These are phyloP conservation scores for Ophiocordyceps robertsii DNA, from an alignment of 2,329 filamentous ascomycete species.

Conservation along the genomic window DNA sequence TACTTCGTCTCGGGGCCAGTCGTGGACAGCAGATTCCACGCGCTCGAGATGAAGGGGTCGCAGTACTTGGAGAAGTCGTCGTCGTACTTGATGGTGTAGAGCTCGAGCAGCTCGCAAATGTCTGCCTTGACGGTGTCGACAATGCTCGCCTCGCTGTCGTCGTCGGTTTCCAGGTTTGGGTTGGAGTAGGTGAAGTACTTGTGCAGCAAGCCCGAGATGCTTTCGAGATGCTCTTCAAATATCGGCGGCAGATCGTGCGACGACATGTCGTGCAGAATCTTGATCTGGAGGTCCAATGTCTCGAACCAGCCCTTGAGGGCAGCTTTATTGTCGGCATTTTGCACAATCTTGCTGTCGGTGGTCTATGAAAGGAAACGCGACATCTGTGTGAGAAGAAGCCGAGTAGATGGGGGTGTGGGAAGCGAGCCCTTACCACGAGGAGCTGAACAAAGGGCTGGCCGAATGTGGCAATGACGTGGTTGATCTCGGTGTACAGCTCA, in stretches of 20 bases:
- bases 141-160: conserved; percentile 77
- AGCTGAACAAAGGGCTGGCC: conserved; percentile 71
- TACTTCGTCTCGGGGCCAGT: conserved; percentile 84
- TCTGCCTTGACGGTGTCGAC: conserved; percentile 82
- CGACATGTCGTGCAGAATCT: conserved; percentile 93
- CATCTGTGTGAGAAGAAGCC: neutral
- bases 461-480: conserved; percentile 83
- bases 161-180: conserved; percentile 65
- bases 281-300: conserved; percentile 76
- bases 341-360: conserved; percentile 58
- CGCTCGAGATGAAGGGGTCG: conserved; percentile 73
- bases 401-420: neutral
- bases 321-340: conserved; percentile 62
- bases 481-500: conserved; percentile 86
- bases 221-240: conserved; percentile 76
- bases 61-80: conserved; percentile 79
- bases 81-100: conserved; percentile 91
- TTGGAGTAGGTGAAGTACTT: conserved; percentile 92
- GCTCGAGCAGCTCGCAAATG: conserved; percentile 79
- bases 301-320: conserved; percentile 67
- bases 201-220: conserved; percentile 67
- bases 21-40: conserved; percentile 81
- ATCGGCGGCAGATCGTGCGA: conserved; percentile 90
- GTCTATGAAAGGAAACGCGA: conserved; percentile 24
- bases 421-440: conserved; percentile 44